A percentile compares a stretch with the other conserved stretches of the same genome.
phyloP scores from a whole-genome alignment of 139 green algal species.

The Tetradesmus obliquus region DNA sequence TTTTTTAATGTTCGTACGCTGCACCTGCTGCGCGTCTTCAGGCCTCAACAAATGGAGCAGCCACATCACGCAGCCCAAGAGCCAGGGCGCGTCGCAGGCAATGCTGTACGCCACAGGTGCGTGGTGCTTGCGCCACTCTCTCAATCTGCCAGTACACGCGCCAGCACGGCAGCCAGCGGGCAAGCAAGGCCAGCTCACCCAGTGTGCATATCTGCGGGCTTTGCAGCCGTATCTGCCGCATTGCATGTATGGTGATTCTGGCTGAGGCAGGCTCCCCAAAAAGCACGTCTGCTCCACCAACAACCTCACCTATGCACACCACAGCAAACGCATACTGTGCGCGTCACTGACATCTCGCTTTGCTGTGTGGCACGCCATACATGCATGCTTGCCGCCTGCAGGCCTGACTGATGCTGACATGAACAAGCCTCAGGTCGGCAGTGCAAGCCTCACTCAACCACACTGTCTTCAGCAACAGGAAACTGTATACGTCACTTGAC shows the following conservation, averaged over 20 bases:
- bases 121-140: background rate
- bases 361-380: background rate
- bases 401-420: conserved; percentile 93
- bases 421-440: conserved; percentile 96
- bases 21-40: background rate
- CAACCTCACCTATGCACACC: too few relatives aligned
- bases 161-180: too few relatives aligned
- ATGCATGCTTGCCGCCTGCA: background rate
- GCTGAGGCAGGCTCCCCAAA: too few relatives aligned
- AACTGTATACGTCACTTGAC: too few relatives aligned
- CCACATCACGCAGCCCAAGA: conserved; percentile 97
- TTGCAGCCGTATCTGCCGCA: background rate
- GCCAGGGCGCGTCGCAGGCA: conserved; percentile 96
- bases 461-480: too few relatives aligned
- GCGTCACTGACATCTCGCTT: too few relatives aligned
- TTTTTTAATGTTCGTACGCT: background rate
- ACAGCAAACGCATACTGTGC: too few relatives aligned
- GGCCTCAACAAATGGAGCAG: conserved; percentile 96
- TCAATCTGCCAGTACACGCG: too few relatives aligned
- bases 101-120: conserved; percentile 97
- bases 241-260: background rate
- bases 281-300: too few relatives aligned
- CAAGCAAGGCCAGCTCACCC: too few relatives aligned
- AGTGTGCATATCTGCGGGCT: too few relatives aligned
- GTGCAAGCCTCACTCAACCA: conserved; percentile 77